Evolutionary conservation across 352 stramenopile genomes (phyloP).

Genomic region (Pythium rhizo-oryzae): DNA sequence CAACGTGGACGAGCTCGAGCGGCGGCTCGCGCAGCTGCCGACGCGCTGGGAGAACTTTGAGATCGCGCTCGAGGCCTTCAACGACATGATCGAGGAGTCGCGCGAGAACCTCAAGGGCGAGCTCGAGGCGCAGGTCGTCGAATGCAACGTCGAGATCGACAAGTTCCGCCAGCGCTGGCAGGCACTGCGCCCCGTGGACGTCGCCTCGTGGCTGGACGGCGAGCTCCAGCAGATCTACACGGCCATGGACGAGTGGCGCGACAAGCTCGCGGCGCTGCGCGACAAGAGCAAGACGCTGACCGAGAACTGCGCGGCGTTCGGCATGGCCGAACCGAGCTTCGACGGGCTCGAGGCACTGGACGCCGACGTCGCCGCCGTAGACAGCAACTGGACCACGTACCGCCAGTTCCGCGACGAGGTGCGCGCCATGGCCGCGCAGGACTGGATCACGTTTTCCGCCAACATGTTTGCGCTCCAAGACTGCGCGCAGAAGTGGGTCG

Average conservation of each 20-base stretch:
- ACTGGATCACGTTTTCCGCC: conserved; percentile 94
- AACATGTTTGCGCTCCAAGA: conserved; percentile 95
- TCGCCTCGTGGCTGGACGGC: conserved; percentile 74
- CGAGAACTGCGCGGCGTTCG: conserved; percentile 89
- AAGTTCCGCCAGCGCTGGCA: conserved; percentile 92
- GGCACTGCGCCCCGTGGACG: conserved; percentile 84
- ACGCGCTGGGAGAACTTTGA: conserved; percentile 95
- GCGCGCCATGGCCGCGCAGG: conserved; percentile 61
- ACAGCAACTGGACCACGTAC: conserved; percentile 87
- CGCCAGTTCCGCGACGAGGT: conserved; percentile 87
- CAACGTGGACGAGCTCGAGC: conserved; percentile 71
- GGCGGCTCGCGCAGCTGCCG: conserved; percentile 71
- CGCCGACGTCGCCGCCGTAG: conserved; percentile 67
- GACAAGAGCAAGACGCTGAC: conserved; percentile 55
- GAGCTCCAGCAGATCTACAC: conserved; percentile 80
- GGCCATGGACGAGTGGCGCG: conserved; percentile 84
- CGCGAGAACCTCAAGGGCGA: conserved; percentile 90
- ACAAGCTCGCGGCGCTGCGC: conserved; percentile 80
- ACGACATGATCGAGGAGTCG: conserved; percentile 96
- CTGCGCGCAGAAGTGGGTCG: conserved; percentile 89
- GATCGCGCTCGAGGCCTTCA: conserved; percentile 93
- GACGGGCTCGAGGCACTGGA: conserved; percentile 79
- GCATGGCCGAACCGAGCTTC: conserved; percentile 83
- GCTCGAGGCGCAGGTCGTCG: conserved; percentile 87
- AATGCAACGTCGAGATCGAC: conserved; percentile 89